phyloP scores from a whole-genome alignment of 2,329 filamentous ascomycete genomes.

The Pyrenophora tritici-repentis region DNA sequence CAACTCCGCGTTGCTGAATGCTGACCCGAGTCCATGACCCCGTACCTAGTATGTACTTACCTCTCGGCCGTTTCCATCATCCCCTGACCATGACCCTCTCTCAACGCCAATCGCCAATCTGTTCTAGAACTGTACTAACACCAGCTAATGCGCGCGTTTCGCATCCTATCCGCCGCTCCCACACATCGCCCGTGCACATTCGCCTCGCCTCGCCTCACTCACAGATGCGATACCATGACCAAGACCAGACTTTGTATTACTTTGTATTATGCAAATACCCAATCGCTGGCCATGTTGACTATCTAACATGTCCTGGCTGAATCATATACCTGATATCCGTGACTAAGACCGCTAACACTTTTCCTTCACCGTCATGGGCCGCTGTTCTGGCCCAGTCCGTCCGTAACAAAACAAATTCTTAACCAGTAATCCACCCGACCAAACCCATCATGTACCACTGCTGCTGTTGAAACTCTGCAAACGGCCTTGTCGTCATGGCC shows the following conservation, averaged over 20 bases:
- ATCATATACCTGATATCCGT: constrained; percentile 8
- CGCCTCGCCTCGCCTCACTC: constrained; percentile 1
- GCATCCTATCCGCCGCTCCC: constrained; percentile 1
- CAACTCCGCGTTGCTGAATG: not conserved
- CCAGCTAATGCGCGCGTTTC: not conserved
- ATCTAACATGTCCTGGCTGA: constrained; percentile 15
- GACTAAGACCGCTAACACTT: not conserved
- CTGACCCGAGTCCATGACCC: not conserved
- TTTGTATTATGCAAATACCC: constrained; percentile 9
- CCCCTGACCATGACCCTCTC: not conserved
- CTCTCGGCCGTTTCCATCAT: constrained; percentile 4
- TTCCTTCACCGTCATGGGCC: constrained; percentile 2
- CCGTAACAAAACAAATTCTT: not conserved
- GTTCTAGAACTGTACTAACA: constrained; percentile 3
- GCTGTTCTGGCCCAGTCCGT: not conserved
- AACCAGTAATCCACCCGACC: not conserved
- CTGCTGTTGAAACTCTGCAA: not conserved
- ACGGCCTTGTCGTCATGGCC: not conserved
- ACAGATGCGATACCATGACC: not conserved
- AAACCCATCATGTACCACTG: not conserved
- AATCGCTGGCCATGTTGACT: constrained; percentile 10
- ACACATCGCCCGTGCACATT: constrained; percentile 5
- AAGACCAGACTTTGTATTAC: too few species aligned
- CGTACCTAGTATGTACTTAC: constrained; percentile 1
- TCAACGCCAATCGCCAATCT: constrained; percentile 1